These are phyloP conservation scores for Moricandia moricandioides DNA, from an alignment of 345 rosid species.

Conservation along the genomic window DNA sequence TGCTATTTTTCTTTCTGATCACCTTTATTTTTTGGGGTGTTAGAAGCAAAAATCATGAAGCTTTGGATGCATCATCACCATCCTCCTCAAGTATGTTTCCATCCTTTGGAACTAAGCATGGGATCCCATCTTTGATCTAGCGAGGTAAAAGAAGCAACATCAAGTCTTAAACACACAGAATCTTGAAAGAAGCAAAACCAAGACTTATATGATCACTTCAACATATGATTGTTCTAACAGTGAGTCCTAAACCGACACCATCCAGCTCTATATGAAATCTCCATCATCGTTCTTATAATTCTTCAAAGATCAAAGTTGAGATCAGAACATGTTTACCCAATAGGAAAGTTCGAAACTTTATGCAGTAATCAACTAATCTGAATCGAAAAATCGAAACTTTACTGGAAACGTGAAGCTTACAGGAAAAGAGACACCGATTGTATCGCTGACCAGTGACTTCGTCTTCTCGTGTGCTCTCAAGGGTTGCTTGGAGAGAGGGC, in stretches of 20 bases:
- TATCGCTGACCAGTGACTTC: conserved; percentile 66
- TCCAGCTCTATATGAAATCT: not conserved
- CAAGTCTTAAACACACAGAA: conserved; percentile 7
- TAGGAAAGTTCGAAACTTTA: not conserved
- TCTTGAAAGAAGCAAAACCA: too few relatives aligned
- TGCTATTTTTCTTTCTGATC: not conserved
- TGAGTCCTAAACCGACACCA: conserved; percentile 18
- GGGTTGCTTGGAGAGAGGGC: conserved; percentile 85
- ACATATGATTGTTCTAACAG: conserved; percentile 17
- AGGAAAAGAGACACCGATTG: conserved; percentile 76
- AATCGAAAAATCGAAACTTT: not conserved
- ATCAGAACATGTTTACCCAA: not conserved
- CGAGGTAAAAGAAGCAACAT: not conserved
- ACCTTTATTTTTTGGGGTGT: not conserved
- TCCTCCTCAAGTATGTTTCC: conserved; percentile 61
- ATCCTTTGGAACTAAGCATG: conserved; percentile 73
- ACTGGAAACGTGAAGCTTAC: conserved; percentile 36
- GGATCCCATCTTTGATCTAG: conserved; percentile 76
- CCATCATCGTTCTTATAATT: not conserved
- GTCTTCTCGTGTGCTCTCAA: conserved; percentile 59
- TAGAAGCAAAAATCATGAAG: conserved; percentile 1
- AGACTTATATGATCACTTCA: conserved; percentile 10
- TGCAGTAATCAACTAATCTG: not conserved
- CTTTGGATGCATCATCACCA: conserved; percentile 30
- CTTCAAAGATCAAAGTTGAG: conserved; percentile 3